Conservation (phyloP, 345 rosid genomes). For the Draba incana region DNA sequence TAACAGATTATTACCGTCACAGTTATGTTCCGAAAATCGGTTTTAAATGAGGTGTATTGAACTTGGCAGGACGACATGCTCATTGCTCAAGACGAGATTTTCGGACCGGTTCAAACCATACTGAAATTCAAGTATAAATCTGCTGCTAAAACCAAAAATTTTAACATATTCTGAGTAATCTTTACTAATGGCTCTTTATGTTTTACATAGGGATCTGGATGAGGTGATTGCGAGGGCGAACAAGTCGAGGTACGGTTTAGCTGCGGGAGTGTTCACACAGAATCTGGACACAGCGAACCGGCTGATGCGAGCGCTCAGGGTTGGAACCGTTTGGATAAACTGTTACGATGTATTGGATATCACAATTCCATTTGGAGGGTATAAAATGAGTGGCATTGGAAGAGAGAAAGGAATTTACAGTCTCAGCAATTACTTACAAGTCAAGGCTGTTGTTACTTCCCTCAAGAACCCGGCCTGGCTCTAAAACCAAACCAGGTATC, state of each 20-base stretch:
- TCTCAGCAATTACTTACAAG: conserved; percentile 81
- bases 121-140: conserved; percentile 72
- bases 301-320: conserved; percentile 66
- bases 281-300: conserved; percentile 77
- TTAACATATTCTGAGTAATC: background rate
- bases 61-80: conserved; percentile 78
- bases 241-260: conserved; percentile 62
- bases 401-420: conserved; percentile 89
- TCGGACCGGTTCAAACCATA: conserved; percentile 93
- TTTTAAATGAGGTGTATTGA: background rate
- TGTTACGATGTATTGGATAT: conserved; percentile 82
- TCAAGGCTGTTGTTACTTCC: conserved; percentile 87
- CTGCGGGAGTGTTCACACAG: conserved; percentile 85
- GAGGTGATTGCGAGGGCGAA: conserved; percentile 80
- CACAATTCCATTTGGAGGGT: conserved; percentile 90
- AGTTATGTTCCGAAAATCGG: background rate
- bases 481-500: conserved; percentile 37
- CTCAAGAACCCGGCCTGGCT: conserved; percentile 91
- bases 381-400: conserved; percentile 90
- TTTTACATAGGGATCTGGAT: conserved; percentile 59
- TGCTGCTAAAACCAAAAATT: conserved; percentile 11
- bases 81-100: conserved; percentile 90
- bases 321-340: conserved; percentile 81
- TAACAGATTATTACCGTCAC: background rate
- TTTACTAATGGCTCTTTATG: conserved; percentile 22